Base-by-base conservation (phyloP, 768 basidiomycete species). In the Boletus tylopilopsis region DNA sequence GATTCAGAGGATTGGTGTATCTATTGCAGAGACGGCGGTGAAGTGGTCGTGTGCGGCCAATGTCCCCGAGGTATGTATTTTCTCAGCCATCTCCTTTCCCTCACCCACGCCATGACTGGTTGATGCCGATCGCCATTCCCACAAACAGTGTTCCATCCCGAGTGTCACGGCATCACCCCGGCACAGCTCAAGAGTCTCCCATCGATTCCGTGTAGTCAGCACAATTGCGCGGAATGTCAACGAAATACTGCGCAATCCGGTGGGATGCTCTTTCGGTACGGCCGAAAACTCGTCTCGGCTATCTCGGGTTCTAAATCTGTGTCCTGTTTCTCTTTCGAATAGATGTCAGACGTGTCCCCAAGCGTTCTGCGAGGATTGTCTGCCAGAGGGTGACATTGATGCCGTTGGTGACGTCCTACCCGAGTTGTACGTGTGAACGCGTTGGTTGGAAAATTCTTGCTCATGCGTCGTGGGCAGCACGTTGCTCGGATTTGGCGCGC, bases 311-410 rank as follows among this genome's bases (percentile, higher is more conserved):
- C 36, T 56, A n/a, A 57, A n/a, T 33, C 7, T 15, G 37, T 41
- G 16, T 10, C 25, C 15, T 12, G 9, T 16, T 39, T 22, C 16
- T 12, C n/a, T n/a, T n/a, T n/a, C 32, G 18, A 42, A 18, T 43
- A 81, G 80, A 51, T 84, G 81, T 53, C 78, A 76, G 49, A 82
- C 80, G 1, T 84, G 83, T 58, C 74, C 78, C 15, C 64, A 72
- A 45, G 79, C 82, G 2, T 80, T 76, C 52, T 84, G 82, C 62
- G 79, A 83, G 46, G 82, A 84, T 54, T 84, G 82, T 60, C 53
- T 84, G 34, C 76, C 78, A 5, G 54, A 61, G 3, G 78, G 73
- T 5, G 74, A 80, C 5, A 66, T 81, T 29, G 73, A 75, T 25
- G 70, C 76, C 13, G 64, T 84, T 33, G 82, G 82, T 4, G 79